phyloP scores from a whole-genome alignment of 139 green algal genomes.

The Coelastrella sp. region DNA sequence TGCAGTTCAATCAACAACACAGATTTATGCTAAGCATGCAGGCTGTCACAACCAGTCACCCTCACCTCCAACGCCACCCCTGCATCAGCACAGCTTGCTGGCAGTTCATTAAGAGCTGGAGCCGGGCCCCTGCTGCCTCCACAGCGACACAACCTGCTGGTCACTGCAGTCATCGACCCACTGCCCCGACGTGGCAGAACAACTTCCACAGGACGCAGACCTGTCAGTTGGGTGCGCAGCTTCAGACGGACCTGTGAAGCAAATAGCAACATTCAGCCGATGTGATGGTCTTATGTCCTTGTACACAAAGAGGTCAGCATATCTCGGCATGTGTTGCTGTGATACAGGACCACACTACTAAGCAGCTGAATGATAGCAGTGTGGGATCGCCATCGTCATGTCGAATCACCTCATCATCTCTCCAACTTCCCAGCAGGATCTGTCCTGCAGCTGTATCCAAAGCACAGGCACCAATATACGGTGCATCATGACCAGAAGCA shows the following conservation, averaged over 20 bases:
- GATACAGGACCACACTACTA: no score
- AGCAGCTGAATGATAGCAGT: no score
- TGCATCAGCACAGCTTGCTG: conserved; percentile 15
- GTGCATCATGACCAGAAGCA: conserved; percentile 3
- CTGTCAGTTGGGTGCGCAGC: conserved; percentile 80
- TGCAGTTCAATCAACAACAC: no score
- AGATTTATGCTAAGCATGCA: background rate
- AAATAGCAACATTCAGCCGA: background rate
- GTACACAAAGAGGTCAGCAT: no score
- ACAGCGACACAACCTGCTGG: conserved; percentile 40
- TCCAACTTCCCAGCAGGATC: conserved; percentile 55
- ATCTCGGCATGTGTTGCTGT: no score
- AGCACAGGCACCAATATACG: conserved; percentile 74
- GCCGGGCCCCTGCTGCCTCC: conserved; percentile 32
- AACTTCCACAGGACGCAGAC: conserved; percentile 87
- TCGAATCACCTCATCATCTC: conserved; percentile 78
- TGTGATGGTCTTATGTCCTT: no score
- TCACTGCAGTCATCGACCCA: conserved; percentile 51
- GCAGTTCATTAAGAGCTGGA: conserved; percentile 39
- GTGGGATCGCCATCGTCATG: no score
- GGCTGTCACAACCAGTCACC: background rate
- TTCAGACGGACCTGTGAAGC: conserved; percentile 18
- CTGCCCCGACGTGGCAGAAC: conserved; percentile 68
- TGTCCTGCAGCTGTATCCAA: conserved; percentile 61
- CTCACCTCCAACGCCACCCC: conserved; percentile 10